Evolutionary conservation across 495 filamentous ascomycete genomes (phyloP).

Genomic region (Penicillium ochrochloron): DNA sequence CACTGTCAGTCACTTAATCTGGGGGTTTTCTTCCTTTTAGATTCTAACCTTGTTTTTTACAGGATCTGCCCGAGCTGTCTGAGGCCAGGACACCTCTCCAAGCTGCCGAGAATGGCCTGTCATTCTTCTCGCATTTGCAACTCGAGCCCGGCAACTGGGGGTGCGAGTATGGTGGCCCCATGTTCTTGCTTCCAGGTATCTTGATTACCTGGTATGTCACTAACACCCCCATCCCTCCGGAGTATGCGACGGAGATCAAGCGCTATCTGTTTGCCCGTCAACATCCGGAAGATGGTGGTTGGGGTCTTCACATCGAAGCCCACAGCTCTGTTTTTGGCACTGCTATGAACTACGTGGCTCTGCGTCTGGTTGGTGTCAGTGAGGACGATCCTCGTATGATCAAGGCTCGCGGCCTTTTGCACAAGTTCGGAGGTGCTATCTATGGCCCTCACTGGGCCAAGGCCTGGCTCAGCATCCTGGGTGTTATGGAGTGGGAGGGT

Average conservation of each 20-base stretch:
- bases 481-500: constrained; percentile 84
- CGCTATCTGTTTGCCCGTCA: constrained; percentile 91
- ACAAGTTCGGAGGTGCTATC: constrained; percentile 84
- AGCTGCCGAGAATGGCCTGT: constrained; percentile 78
- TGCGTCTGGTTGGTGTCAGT: constrained; percentile 86
- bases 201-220: constrained; percentile 92
- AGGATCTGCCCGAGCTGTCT: constrained; percentile 76
- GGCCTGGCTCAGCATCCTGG: constrained; percentile 85
- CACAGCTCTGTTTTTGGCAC: constrained; percentile 92
- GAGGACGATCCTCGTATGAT: constrained; percentile 85
- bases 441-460: constrained; percentile 94
- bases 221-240: constrained; percentile 81
- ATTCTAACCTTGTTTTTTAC: constrained; percentile 17
- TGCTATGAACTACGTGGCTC: constrained; percentile 81
- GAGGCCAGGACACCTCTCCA: constrained; percentile 73
- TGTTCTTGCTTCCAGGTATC: constrained; percentile 85
- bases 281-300: constrained; percentile 87
- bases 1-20: constrained; percentile 47
- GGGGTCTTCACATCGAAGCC: constrained; percentile 97
- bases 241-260: constrained; percentile 85
- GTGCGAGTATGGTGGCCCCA: constrained; percentile 91
- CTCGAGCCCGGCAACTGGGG: constrained; percentile 90
- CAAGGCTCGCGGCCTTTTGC: constrained; percentile 81
- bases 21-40: neutral
- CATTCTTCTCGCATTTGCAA: constrained; percentile 90